Evolutionary conservation across 345 rosid genomes (phyloP).

Genomic region (Euphorbia peplus): DNA sequence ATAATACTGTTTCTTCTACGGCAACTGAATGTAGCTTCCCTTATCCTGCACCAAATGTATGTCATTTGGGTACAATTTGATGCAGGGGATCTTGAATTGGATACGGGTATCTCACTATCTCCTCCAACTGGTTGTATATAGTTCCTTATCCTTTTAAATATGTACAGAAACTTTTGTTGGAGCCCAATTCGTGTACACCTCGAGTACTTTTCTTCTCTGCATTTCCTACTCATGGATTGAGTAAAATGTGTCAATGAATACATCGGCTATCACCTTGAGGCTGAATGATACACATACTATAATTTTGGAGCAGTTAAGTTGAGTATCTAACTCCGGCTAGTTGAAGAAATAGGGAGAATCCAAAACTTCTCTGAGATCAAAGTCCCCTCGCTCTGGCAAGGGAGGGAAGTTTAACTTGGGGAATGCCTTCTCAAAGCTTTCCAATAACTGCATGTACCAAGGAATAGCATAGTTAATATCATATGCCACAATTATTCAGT

Average conservation of each 20-base stretch:
- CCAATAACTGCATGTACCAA: constrained; percentile 65
- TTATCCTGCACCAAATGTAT: not conserved
- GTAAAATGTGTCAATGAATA: not conserved
- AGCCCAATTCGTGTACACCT: not conserved
- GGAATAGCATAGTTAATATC: constrained; percentile 17
- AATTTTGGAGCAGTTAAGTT: not conserved
- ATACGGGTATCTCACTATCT: constrained; percentile 7
- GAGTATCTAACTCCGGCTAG: constrained; percentile 29
- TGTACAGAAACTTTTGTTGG: constrained; percentile 1
- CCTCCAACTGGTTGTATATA: not conserved
- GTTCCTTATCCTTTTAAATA: not conserved
- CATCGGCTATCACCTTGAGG: not conserved
- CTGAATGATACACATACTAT: not conserved
- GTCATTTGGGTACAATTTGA: not conserved
- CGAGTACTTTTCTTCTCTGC: constrained; percentile 1
- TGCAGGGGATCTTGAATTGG: not conserved
- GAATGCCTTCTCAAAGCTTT: constrained; percentile 74
- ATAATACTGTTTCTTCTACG: not conserved
- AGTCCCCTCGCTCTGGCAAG: constrained; percentile 86
- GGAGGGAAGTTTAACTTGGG: constrained; percentile 75
- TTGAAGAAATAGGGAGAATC: constrained; percentile 91
- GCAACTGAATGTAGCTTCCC: not conserved
- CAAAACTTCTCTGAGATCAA: constrained; percentile 79
- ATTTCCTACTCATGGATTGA: not conserved
- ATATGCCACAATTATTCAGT: not conserved